Percentiles rank a stretch among this genome's conserved stretches.
phyloP scores from a whole-genome alignment of 2,329 filamentous ascomycete species.

The Aspergillus pseudotamarii region DNA sequence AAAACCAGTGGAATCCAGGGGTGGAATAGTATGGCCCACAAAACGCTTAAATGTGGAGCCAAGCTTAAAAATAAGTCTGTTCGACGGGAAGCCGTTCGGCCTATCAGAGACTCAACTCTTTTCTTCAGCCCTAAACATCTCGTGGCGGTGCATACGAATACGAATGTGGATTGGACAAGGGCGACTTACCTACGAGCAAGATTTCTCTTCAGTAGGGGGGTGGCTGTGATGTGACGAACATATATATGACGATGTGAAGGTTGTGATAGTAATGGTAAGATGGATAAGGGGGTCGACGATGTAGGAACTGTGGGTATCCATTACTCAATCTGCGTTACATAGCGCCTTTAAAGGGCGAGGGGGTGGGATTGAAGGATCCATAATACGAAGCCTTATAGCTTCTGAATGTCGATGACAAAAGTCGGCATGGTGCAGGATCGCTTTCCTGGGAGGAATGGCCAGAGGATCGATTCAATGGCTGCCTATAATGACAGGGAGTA shows the following conservation, averaged over 20 bases:
- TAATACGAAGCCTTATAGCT: background rate
- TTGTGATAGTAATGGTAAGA: background rate
- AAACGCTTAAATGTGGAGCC: background rate
- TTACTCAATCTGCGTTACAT: background rate
- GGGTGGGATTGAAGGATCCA: background rate
- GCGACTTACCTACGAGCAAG: background rate
- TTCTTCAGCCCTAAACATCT: background rate
- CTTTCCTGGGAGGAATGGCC: background rate
- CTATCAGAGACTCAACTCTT: background rate
- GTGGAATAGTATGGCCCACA: background rate
- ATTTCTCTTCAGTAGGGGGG: background rate
- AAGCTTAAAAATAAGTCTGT: background rate
- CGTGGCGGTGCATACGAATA: slow-evolving; percentile 2
- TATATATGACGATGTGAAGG: background rate
- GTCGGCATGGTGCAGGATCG: too few relatives aligned
- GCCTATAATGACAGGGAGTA: background rate
- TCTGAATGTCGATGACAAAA: too few relatives aligned
- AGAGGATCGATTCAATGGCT: background rate
- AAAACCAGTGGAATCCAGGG: background rate
- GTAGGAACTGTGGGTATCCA: background rate
- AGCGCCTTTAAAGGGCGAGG: background rate
- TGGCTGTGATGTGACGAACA: background rate
- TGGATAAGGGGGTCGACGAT: background rate
- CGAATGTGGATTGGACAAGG: background rate
- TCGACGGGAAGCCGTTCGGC: background rate